Evolutionary conservation across 148 eudicot species (phyloP).

Genomic region (Chenopodium berlandieri): DNA sequence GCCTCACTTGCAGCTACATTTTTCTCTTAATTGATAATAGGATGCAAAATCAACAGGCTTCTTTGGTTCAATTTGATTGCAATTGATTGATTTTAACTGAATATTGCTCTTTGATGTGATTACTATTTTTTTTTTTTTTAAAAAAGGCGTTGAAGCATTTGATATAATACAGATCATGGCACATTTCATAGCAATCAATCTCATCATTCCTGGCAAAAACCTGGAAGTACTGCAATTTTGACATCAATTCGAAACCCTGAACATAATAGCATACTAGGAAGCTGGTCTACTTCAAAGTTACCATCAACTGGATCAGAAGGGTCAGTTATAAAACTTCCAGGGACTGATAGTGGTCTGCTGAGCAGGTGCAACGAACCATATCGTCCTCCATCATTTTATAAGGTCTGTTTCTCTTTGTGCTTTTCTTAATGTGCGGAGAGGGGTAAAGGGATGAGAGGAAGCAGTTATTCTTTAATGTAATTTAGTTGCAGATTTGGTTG

Average conservation of each 20-base stretch:
- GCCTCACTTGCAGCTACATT: background rate
- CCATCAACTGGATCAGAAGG: conserved; percentile 14
- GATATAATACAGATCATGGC: conserved; percentile 13
- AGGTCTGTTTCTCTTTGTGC: conserved; percentile 24
- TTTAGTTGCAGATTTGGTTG: conserved; percentile 9
- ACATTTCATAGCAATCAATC: conserved; percentile 4
- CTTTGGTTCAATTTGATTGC: conserved; percentile 2
- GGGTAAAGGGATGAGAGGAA: conserved; percentile 15
- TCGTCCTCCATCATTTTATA: conserved; percentile 33
- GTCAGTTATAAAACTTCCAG: conserved; percentile 18
- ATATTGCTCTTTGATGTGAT: background rate
- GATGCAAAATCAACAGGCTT: background rate
- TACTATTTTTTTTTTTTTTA: background rate
- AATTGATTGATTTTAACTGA: background rate
- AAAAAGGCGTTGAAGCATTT: conserved; percentile 4
- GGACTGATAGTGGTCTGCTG: conserved; percentile 15
- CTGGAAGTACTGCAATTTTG: conserved; percentile 13
- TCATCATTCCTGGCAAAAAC: conserved; percentile 6
- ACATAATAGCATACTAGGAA: conserved; percentile 25
- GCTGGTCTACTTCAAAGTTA: conserved; percentile 22
- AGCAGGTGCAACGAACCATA: conserved; percentile 36
- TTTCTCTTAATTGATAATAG: background rate
- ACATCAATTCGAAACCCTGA: conserved; percentile 19
- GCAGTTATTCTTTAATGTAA: conserved; percentile 10
- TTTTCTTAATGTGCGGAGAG: conserved; percentile 4